Evolutionary conservation across 1,284 basidiomycete species (phyloP), one percentile per base, ranked within the genome.

Genomic region (Marasmius sp.): DNA sequence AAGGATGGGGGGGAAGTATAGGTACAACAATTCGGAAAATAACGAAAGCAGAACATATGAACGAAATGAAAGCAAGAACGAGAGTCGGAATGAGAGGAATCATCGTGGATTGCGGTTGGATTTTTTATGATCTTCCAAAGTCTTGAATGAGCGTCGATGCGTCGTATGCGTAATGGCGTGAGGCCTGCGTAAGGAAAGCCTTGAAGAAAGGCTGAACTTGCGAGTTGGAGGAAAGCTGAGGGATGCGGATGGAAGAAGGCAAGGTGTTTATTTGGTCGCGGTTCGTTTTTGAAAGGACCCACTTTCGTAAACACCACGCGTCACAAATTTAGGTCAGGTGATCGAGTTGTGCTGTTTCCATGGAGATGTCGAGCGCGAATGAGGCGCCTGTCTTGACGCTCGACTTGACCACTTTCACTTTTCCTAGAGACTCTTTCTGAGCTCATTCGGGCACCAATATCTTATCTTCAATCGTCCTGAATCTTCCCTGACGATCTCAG

Each of bases 1-100:
- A 77, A 48, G 87, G 86, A 68, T 85, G 82, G 60, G 87, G 85
- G 43, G 88, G 88, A 61, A 91, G 72, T 70, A 90, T 85, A 63
- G 89, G 87, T 69, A 89, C 79, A 68, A 89, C 70, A 70, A 88
- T 86, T 69, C 86, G 85, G 68, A 91, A 82, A 75, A 91, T 84
- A 68, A 90, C 81, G 70, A 89, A 89, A 68, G 81, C 85, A 60
- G 89, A 91, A 70, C 80, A 82, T 68, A 85, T 71, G 75, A 91
- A 87, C 56, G 89, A 91, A 67, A 88, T 63, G 69, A 91, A 81
- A 72, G 85, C 83, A 67, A 91, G 83, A 56, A 79, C 80, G 69
- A 92, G 78, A 58, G 86, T 80, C 50, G 85, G 83, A 71, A 86
- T 75, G 71, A 90, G 81, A 58, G 87, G 84, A 69, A 88, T 79